These are phyloP conservation scores for Acanthochlamys bracteata DNA, from an alignment of 106 monocot genomes.

Conservation along the genomic window DNA sequence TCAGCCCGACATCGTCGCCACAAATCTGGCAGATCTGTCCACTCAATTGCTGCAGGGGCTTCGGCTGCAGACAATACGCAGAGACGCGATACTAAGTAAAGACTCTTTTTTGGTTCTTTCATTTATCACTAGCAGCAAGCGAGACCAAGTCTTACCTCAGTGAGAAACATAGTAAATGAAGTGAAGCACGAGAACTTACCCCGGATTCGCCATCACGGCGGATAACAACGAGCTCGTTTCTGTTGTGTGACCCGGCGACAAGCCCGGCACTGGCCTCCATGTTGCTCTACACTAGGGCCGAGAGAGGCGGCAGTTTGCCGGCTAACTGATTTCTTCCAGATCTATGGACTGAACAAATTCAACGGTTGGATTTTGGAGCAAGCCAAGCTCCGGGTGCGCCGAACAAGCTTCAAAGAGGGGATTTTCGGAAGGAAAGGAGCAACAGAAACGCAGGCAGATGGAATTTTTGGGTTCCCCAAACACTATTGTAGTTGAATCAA, in stretches of 20 bases:
- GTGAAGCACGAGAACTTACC: constrained; percentile 16
- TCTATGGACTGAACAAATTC: too few species aligned
- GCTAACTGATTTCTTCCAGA: too few species aligned
- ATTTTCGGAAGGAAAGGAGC: too few species aligned
- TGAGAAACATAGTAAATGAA: too few species aligned
- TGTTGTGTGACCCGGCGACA: constrained; percentile 89
- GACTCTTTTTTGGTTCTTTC: neutral
- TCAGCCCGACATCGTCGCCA: constrained; percentile 89
- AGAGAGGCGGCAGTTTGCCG: too few species aligned
- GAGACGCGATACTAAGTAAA: neutral
- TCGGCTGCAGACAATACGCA: constrained; percentile 43
- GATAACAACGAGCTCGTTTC: constrained; percentile 92
- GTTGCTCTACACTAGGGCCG: too few species aligned
- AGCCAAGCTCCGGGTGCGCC: too few species aligned
- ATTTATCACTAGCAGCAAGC: neutral
- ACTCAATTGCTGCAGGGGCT: constrained; percentile 58
- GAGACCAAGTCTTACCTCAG: neutral
- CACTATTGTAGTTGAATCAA: too few species aligned
- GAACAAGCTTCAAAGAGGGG: too few species aligned
- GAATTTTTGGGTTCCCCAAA: too few species aligned
- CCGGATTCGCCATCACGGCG: constrained; percentile 65
- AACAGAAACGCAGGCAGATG: too few species aligned
- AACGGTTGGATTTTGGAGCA: too few species aligned
- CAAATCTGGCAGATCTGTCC: constrained; percentile 97
- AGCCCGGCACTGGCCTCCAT: constrained; percentile 74